A percentile compares a stretch with the other conserved stretches of the same genome.
These are phyloP conservation scores for Gentiana macrophylla DNA, from an alignment of 257 asterid species.

Conservation along the genomic window DNA sequence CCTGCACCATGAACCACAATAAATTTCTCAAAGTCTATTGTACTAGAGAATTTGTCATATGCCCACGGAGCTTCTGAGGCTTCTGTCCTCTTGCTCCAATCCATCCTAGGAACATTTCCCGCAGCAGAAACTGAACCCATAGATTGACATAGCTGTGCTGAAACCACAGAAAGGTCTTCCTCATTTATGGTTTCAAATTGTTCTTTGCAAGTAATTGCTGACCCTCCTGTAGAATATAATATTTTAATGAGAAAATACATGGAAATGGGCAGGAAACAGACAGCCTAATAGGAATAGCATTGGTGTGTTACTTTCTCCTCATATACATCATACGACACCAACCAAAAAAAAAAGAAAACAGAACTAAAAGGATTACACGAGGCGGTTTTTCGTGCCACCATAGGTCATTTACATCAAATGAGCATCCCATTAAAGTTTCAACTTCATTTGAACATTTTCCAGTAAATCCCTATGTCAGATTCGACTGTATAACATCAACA, in stretches of 20 bases:
- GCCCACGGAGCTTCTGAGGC: constrained; percentile 30
- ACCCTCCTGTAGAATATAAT: constrained; percentile 50
- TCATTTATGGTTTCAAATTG: constrained; percentile 69
- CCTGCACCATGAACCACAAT: constrained; percentile 98
- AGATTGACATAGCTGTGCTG: constrained; percentile 68
- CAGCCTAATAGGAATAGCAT: neutral
- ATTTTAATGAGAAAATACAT: neutral
- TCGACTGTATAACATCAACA: no score
- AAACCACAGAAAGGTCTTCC: constrained; percentile 47
- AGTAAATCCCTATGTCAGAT: no score
- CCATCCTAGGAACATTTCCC: constrained; percentile 47
- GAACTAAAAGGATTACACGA: neutral
- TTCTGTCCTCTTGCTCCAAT: constrained; percentile 89
- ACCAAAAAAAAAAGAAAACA: neutral
- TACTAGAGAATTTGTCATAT: constrained; percentile 30
- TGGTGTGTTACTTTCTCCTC: neutral
- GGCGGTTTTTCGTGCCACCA: neutral
- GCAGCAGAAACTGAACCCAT: constrained; percentile 42
- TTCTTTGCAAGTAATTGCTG: constrained; percentile 85
- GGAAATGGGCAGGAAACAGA: neutral
- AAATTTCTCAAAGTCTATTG: constrained; percentile 36
- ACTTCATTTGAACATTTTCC: no score
- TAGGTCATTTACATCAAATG: neutral
- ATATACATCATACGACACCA: no score
- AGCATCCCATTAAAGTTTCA: no score